phyloP scores from a whole-genome alignment of 495 filamentous ascomycete species.

The Tuber indicum region DNA sequence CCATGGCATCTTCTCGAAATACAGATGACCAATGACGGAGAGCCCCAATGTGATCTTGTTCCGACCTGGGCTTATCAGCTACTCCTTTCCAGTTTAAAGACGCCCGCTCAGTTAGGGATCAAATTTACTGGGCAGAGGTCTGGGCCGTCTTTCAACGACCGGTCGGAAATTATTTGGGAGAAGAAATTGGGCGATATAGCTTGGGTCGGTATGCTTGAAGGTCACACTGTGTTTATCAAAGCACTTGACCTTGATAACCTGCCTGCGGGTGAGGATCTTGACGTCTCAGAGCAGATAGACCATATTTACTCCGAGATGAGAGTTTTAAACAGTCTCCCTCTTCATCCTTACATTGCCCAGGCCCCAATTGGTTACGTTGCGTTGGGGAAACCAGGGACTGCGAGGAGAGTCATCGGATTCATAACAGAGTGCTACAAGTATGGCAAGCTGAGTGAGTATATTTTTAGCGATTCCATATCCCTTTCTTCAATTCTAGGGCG shows the following conservation, averaged over 20 bases:
- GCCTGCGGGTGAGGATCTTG: background rate
- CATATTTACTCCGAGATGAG: slow-evolving; percentile 27
- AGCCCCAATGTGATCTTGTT: slow-evolving; percentile 19
- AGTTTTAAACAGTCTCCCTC: slow-evolving; percentile 16
- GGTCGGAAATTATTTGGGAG: slow-evolving; percentile 13
- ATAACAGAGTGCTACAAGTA: slow-evolving; percentile 27
- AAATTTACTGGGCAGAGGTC: background rate
- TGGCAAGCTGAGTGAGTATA: slow-evolving; percentile 28
- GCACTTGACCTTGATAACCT: slow-evolving; percentile 11
- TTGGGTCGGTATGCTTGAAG: slow-evolving; percentile 23
- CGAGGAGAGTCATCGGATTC: slow-evolving; percentile 24
- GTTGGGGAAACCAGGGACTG: slow-evolving; percentile 16
- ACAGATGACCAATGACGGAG: background rate
- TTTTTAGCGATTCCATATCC: slow-evolving; percentile 34
- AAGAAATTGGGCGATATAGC: slow-evolving; percentile 20
- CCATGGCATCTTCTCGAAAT: slow-evolving; percentile 33
- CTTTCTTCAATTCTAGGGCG: slow-evolving; percentile 8
- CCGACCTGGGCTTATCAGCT: slow-evolving; percentile 24
- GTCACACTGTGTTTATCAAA: slow-evolving; percentile 23
- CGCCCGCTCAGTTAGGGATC: slow-evolving; percentile 15
- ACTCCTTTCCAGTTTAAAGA: slow-evolving; percentile 22
- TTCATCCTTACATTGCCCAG: slow-evolving; percentile 22
- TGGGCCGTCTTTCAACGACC: slow-evolving; percentile 7
- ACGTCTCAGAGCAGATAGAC: slow-evolving; percentile 15
- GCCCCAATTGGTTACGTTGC: slow-evolving; percentile 28